phyloP scores from a whole-genome alignment of 768 basidiomycete species.

The Mycena vulgaris region DNA sequence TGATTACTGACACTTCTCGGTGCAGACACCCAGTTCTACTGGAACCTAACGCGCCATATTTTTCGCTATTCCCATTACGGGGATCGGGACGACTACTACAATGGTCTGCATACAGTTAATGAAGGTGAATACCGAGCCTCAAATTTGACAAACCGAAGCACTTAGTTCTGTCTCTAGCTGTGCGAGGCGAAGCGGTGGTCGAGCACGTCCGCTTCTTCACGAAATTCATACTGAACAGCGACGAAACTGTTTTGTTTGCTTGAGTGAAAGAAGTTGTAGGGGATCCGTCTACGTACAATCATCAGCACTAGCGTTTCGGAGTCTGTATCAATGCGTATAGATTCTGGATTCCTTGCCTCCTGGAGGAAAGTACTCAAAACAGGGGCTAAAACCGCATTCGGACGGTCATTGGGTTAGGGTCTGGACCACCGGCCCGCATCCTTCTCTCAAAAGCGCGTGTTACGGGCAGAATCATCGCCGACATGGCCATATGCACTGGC shows the following conservation, averaged over 20 bases:
- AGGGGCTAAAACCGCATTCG: too few species aligned
- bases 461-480: too few species aligned
- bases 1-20: background rate
- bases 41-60: conserved; percentile 55
- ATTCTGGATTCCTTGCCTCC: too few species aligned
- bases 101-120: conserved; percentile 63
- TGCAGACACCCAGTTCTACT: conserved; percentile 49
- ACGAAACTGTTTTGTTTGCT: conserved; percentile 48
- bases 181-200: conserved; percentile 50
- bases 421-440: too few species aligned
- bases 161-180: conserved; percentile 30
- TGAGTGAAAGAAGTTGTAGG: too few species aligned
- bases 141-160: conserved; percentile 39
- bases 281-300: too few species aligned
- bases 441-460: too few species aligned
- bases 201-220: conserved; percentile 59
- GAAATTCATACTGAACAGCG: conserved; percentile 58
- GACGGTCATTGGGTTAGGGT: too few species aligned
- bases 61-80: conserved; percentile 61
- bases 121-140: conserved; percentile 59
- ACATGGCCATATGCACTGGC: too few species aligned
- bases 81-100: conserved; percentile 38
- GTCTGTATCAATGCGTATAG: too few species aligned
- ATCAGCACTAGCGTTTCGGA: too few species aligned
- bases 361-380: too few species aligned